Evolutionary conservation across 2,329 filamentous ascomycete genomes (phyloP), one percentile per base, ranked within the genome.

Genomic region (Botrytis squamosa): DNA sequence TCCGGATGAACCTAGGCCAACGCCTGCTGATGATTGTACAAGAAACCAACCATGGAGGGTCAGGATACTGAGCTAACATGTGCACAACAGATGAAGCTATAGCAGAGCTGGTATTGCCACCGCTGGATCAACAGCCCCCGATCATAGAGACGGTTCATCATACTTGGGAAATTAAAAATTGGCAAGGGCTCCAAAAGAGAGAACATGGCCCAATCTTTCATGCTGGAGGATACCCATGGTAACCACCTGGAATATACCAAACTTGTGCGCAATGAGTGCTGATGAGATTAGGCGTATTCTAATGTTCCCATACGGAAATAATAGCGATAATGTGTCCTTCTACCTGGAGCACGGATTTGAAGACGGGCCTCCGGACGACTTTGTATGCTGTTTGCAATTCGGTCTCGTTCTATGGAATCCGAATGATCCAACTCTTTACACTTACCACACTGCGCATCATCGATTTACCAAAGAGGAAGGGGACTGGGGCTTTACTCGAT

Each of bases 401-500:
- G 91, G 93, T 74, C 86, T 99, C 67, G 95, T 98, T 7, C 86
- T 99, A 72, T 98, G 93, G 91, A 99, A 98, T 82, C 91, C 92
- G 64, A 93, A 95, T 80, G 94, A 98, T 79, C 95, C 96, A n/a
- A 90, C 90, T 76, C 88, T 98, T 78, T 94, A 92, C 82, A 83
- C 88, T 57, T 92, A 97, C 79, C 91, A 94, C 85, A 88, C 86
- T 62, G 96, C 96, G n/a, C 94, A 95, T 78, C 96, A 99, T 82
- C 92, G 96, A 74, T 99, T 98, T 83, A 98, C 94, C 6, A 93
- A 93, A 76, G 96, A 98, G 62, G 96, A 99, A 83, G 94, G 94
- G 38, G 96, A 99, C 80, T 99, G 96, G 96, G 96, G 96, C 1
- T 99, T 99, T 82, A 99, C 96, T n/a, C 87, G 95, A 73, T 99